These are phyloP conservation scores for Xylaria sp. DNA, from an alignment of 2,329 filamentous ascomycete species.

Conservation along the genomic window DNA sequence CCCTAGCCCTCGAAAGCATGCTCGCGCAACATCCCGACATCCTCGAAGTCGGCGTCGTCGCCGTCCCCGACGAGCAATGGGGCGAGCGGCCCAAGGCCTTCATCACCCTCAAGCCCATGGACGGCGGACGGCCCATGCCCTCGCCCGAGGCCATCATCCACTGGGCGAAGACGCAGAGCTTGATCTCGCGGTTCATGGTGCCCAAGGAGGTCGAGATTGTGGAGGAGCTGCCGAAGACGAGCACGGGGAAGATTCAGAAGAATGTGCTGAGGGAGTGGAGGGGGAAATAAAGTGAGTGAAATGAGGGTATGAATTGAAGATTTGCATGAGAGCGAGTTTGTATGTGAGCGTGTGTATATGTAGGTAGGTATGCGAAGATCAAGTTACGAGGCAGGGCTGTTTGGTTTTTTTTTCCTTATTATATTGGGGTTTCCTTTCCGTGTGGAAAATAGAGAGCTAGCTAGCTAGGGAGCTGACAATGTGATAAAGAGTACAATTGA, in stretches of 20 bases:
- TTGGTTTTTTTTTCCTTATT: not conserved
- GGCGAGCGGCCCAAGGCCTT: slow-evolving; percentile 95
- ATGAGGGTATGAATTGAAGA: slow-evolving; percentile 1
- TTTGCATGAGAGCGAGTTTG: not conserved
- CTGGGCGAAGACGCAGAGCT: slow-evolving; percentile 77
- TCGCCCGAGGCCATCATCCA: slow-evolving; percentile 66
- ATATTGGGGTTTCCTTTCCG: not conserved
- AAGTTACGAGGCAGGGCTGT: not conserved
- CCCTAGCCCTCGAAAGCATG: slow-evolving; percentile 85
- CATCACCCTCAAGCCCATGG: slow-evolving; percentile 71
- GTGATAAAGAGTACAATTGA: too few relatives aligned
- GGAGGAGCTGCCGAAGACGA: slow-evolving; percentile 88
- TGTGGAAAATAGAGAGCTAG: not conserved
- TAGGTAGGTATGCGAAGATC: not conserved
- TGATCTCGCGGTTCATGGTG: slow-evolving; percentile 88
- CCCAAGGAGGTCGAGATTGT: slow-evolving; percentile 70
- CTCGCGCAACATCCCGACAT: slow-evolving; percentile 82
- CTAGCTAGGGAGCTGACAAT: too few relatives aligned
- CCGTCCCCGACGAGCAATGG: slow-evolving; percentile 84
- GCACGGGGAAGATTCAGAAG: slow-evolving; percentile 95
- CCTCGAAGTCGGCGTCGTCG: slow-evolving; percentile 86
- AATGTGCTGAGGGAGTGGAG: slow-evolving; percentile 86
- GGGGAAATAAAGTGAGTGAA: slow-evolving; percentile 16
- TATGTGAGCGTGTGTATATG: not conserved
- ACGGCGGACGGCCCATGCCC: slow-evolving; percentile 36